Evolutionary conservation across 1,284 basidiomycete species (phyloP), one percentile per base, ranked within the genome.

Genomic region (Irpex rosettiformis): DNA sequence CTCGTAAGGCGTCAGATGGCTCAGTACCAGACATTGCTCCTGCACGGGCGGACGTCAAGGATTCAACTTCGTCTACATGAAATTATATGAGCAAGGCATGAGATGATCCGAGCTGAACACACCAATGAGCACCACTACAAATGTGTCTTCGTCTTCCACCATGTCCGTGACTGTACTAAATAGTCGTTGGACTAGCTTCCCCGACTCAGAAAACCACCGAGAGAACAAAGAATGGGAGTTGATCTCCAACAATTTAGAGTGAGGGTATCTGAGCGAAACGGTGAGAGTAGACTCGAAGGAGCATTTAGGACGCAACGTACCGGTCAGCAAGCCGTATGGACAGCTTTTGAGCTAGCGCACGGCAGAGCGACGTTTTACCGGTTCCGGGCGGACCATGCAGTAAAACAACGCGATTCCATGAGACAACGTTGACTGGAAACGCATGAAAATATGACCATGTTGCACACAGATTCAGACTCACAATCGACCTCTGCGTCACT

Each of bases 141-240:
- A 98, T 5, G 87, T 86, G 55, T 89, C 85, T 60, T 94, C 91
- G 66, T 98, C 95, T 55, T 96, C 94, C 0, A 85, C 83, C 75
- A 98, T 83, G 65, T 96, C 93, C 52, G 83, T 90, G 52, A 99
- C 93, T 59, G 85, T 91, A 53, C 83, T 85, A 70, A 99, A 99
- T 16, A 99, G 79, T 58, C 91, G 85, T 69, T 99, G 96, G 0
- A 99, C 97, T 13, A 99, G 86, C 74, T 99, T 99, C 27, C 97
- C 97, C 0, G 94, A 96, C 70, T 99, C 97, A 1, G 94, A 97
- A 75, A 99, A 99, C 95, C 95, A 97, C 64, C 94, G 91, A 5
- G 93, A 95, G 71, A 98, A 97, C 4, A 97, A 79, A 0, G 94
- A 97, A 74, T 98, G 95, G 0, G 95, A 95, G 69, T 99, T 99